Base-by-base conservation (phyloP, 1,284 basidiomycete species). In the Agroathelia rolfsii region DNA sequence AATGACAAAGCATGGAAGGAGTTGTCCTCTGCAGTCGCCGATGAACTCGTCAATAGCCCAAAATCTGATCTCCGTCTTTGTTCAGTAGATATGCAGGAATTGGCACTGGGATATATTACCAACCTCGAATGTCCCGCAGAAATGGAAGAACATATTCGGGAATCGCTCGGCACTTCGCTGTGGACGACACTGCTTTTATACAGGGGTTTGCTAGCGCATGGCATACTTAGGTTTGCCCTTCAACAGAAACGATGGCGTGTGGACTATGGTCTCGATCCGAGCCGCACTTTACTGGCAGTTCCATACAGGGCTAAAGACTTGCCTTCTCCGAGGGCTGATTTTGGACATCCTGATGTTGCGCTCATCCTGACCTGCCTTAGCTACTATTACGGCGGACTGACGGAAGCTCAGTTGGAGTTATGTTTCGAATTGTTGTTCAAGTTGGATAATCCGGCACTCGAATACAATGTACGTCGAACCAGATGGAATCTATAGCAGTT, bases 281-380 rank as follows among this genome's bases (percentile, higher is more conserved):
- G 19, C 6, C 62, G 70, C 4, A 60, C 71, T 1, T 53, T 62
- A 38, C 51, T 73, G 3, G 69, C 71, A 0, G 69, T 72, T 0
- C 69, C 69, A 1, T 72, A 69, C 39, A 51, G 62, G 16, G 69
- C 69, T 0, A 72, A 72, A 43, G 71, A 73, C 35, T 52, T 62
- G 2, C 70, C 70, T 0, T 52, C 65, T 11, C 37, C 52, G 21
- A 53, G 60, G 21, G 66, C 71, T 13, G 70, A 74, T 27, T 73
- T 74, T 37, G 69, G 67, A 1, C 69, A 73, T 44, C 69, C 70
- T 0, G 70, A 74, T 18, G 51, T 72, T 14, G 53, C 59, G 1
- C 49, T 72, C 31, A 38, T 53, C 9, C 50, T 73, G 19, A 72
- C 72, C 0, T 72, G 60, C 33, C 49, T 74, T 10, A 59, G 57